Evolutionary conservation across 179 eudicot species (phyloP), one percentile per base, ranked within the genome.

Genomic region (Gypsophila paniculata): DNA sequence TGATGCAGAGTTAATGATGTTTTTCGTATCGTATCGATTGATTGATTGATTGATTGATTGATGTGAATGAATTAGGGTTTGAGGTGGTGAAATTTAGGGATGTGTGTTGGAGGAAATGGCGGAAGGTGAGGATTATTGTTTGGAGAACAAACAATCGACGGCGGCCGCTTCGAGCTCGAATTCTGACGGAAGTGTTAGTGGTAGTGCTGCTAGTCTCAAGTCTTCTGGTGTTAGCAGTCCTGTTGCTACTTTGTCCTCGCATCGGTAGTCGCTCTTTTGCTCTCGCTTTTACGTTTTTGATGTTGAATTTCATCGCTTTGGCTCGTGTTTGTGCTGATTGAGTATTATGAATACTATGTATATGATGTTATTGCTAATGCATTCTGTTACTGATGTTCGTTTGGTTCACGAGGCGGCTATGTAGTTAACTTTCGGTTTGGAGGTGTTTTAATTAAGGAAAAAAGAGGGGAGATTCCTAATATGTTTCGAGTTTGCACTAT

Each of bases 91-190:
- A 34, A 12, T 75, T 77, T 61, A 64, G 58, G 81, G 65, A 55
- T 76, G 59, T 82, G 21, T 11, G 34, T 72, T 74, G 69, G 74
- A n/a, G 64, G 74, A 82, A 73, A 91, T 93, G 98, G 86, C 76
- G 11, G 79, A 83, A 74, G 81, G 82, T 67, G 87, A 84, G 68
- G 89, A 81, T 72, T 83, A 69, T 74, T 93, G 91, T 75, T 69
- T 80, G 64, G 94, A 91, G 87, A 91, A 89, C 66, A 91, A 86
- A 76, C 91, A 93, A 82, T 83, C 91, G 7, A 82, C 83, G 0
- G 89, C 88, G 29, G 89, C 88, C 23, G 90, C 90, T 53, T 86
- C 96, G 6, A 86, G 85, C 78, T 88, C 88, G 11, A 74, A 78
- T 73, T 91, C 97, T 0, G 93, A 93, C 54, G 90, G 82, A 8